phyloP scores from a whole-genome alignment of 768 basidiomycete species.

The Epithele typhae region DNA sequence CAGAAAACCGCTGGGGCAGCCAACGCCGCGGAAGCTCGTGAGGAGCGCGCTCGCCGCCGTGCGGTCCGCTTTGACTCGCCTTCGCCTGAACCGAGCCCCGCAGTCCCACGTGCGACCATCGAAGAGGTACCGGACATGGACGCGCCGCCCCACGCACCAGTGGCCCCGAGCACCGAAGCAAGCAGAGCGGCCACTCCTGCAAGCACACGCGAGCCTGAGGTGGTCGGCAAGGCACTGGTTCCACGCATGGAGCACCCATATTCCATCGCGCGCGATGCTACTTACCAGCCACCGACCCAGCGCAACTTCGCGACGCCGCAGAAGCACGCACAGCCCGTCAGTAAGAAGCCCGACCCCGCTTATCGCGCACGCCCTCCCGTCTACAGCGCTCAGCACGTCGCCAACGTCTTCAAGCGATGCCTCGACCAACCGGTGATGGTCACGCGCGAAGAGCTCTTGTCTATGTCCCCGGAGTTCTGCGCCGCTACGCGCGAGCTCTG shows the following conservation, averaged over 20 bases:
- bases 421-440: neutral
- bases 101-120: neutral
- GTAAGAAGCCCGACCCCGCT: constrained; percentile 2
- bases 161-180: neutral
- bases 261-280: constrained; percentile 5
- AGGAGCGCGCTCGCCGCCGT: neutral
- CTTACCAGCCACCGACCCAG: constrained; percentile 3
- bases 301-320: constrained; percentile 13
- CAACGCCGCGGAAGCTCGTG: neutral
- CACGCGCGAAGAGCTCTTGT: constrained; percentile 1
- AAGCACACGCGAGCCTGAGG: too few relatives aligned
- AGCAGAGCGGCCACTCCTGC: neutral
- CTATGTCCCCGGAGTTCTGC: constrained; percentile 3
- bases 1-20: neutral
- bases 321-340: neutral
- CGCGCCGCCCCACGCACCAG: neutral
- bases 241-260: constrained; percentile 4
- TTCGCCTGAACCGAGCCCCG: too few relatives aligned
- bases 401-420: constrained; percentile 5
- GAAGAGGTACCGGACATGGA: constrained; percentile 1
- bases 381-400: constrained; percentile 2
- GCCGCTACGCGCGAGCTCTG: too few relatives aligned
- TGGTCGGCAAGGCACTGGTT: too few relatives aligned
- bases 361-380: constrained; percentile 3
- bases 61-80: neutral